These are phyloP conservation scores for Lodderomyces margitis DNA, from an alignment of 1,139 yeast genomes.

Conservation along the genomic window DNA sequence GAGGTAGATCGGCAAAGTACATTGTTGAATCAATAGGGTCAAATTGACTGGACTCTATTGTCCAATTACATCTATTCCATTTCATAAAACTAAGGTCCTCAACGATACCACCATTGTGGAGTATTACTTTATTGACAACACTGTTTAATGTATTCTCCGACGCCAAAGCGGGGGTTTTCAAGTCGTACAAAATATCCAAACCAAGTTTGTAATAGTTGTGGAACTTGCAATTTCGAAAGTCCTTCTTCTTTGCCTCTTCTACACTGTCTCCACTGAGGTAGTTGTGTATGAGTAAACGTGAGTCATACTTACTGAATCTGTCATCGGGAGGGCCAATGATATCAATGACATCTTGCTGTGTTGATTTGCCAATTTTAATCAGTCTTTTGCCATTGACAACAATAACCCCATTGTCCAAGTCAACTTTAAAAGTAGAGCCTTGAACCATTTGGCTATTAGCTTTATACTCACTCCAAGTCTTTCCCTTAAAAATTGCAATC, in stretches of 20 bases:
- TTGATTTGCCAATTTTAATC: constrained; percentile 33
- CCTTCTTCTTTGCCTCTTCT: constrained; percentile 3
- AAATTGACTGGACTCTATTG: constrained; percentile 12
- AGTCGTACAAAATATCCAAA: constrained; percentile 50
- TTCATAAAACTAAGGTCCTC: constrained; percentile 49
- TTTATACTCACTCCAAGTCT: constrained; percentile 26
- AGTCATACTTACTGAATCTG: constrained; percentile 47
- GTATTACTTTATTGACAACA: constrained; percentile 33
- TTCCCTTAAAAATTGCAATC: constrained; percentile 15
- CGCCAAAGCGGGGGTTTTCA: constrained; percentile 20
- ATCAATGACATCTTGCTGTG: constrained; percentile 49
- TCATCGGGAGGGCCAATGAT: constrained; percentile 59
- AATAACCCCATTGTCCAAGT: constrained; percentile 13
- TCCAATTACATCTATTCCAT: constrained; percentile 50
- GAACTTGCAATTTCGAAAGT: constrained; percentile 31
- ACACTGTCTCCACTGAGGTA: constrained; percentile 16
- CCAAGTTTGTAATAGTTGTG: constrained; percentile 58
- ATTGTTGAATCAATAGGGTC: constrained; percentile 24
- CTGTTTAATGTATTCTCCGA: constrained; percentile 11
- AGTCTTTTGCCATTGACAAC: constrained; percentile 15
- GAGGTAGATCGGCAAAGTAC: constrained; percentile 36
- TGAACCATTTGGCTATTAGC: not conserved
- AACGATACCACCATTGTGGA: constrained; percentile 52
- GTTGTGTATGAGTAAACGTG: constrained; percentile 42
- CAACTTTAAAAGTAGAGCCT: not conserved